A percentile compares a stretch with the other conserved stretches of the same genome.
Evolutionary conservation across 768 basidiomycete species (phyloP).

Genomic region (Xerocomus potaroensis): DNA sequence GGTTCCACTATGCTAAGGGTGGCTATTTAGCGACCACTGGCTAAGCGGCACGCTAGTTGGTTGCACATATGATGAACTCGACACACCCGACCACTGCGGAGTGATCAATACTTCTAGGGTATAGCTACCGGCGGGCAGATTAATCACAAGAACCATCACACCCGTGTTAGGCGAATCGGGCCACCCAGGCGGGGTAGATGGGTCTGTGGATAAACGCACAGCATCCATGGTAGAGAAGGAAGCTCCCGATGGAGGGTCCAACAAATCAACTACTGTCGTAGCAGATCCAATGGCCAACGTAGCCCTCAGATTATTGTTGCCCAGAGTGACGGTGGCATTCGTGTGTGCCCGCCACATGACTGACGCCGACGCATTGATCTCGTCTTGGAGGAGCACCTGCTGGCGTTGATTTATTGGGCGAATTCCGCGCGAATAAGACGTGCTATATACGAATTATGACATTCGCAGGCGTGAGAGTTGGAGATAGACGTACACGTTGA

Average conservation of each 20-base stretch:
- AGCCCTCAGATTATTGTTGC: slow-evolving; percentile 56
- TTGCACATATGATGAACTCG: slow-evolving; percentile 54
- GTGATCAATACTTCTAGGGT: slow-evolving; percentile 84
- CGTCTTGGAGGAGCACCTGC: slow-evolving; percentile 93
- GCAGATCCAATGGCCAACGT: slow-evolving; percentile 69
- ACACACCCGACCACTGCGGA: slow-evolving; percentile 85
- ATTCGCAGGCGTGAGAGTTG: background rate
- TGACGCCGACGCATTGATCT: slow-evolving; percentile 56
- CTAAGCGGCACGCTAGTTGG: slow-evolving; percentile 68
- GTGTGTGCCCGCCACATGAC: slow-evolving; percentile 95
- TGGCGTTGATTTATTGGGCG: slow-evolving; percentile 76
- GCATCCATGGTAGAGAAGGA: slow-evolving; percentile 55
- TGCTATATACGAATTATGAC: slow-evolving; percentile 35
- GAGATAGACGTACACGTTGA: slow-evolving; percentile 51
- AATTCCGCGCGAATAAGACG: slow-evolving; percentile 79
- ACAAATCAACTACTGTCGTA: slow-evolving; percentile 59
- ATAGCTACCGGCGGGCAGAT: slow-evolving; percentile 60
- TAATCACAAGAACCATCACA: slow-evolving; percentile 77
- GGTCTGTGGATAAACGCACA: slow-evolving; percentile 55
- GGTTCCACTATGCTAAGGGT: slow-evolving; percentile 43
- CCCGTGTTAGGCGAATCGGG: slow-evolving; percentile 73
- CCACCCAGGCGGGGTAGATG: slow-evolving; percentile 51
- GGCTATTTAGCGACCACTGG: slow-evolving; percentile 76
- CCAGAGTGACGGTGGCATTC: slow-evolving; percentile 75
- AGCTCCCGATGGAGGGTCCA: slow-evolving; percentile 65